Base-by-base conservation (phyloP, 1,284 basidiomycete species). In the Cryptococcus floricola region DNA sequence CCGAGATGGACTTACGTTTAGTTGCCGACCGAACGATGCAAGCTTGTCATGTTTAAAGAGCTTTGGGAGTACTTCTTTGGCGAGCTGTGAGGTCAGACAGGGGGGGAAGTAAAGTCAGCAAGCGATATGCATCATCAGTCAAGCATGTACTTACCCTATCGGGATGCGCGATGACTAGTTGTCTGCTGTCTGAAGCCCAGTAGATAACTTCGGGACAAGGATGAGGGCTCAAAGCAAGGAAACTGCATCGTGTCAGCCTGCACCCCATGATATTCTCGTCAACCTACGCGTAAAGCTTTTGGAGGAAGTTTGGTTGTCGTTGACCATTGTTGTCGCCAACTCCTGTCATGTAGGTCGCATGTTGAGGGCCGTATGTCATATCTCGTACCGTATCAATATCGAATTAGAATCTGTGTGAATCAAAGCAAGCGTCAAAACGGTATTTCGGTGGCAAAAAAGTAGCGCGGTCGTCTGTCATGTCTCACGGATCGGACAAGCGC, bases 11-110 rank as follows among this genome's bases (percentile, higher is more conserved):
- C 70, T 61, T 47, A 70, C 70, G 54, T 72, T 71, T 31, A 75
- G 60, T 53, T 75, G 73, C 16, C 73, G 51, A 13, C 68, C 68
- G 48, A 75, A 75, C 1, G 69, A 71, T 13, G 69, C 58, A 3
- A 75, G 52, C 57, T 75, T 73, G 53, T 70, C 67, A 54, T 75
- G 73, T 57, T 75, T 75, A 67, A 67, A 75, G 19, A 73, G 60
- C 31, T 55, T 63, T 1, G 70, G 71, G 13, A 75, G 54, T 12
- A 75, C 63, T 38, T 71, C 66, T 50, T 65, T 65, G 12, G 63
- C 68, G 19, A 75, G 60, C 66, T 70, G 48, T n/a, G 39, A 41
- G 13, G 53, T 51, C 57, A 44, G 25, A n/a, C 34, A 41, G 7
- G 49, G 27, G 43, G 31, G 18, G 6, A 10, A 18, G 3, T 37